These are phyloP conservation scores for Hypoxylon sp. DNA, from an alignment of 2,329 filamentous ascomycete species.

Conservation along the genomic window DNA sequence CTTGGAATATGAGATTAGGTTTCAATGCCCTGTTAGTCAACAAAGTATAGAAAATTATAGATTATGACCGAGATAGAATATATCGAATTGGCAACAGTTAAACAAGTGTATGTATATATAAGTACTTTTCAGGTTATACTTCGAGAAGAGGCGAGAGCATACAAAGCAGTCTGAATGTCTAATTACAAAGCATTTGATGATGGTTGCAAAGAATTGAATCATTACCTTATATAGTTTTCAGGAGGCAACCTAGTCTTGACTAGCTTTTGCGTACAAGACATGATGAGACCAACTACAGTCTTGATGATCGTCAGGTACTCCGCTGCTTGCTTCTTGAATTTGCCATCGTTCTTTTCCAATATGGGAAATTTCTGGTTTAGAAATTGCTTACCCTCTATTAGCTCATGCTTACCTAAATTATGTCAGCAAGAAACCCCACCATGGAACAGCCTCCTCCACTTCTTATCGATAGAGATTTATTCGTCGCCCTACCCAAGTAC, in stretches of 20 bases:
- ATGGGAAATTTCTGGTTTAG: conserved; percentile 7
- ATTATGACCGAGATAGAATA: neutral
- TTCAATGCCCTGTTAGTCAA: neutral
- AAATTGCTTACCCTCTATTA: conserved; percentile 51
- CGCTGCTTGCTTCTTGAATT: conserved; percentile 15
- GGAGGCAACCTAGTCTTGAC: conserved; percentile 8
- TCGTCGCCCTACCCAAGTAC: conserved; percentile 20
- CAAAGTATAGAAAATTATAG: neutral
- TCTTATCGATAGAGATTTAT: conserved; percentile 27
- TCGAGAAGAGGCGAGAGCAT: conserved; percentile 34
- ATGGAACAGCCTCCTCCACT: no score
- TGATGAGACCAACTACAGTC: neutral
- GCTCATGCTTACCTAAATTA: conserved; percentile 49
- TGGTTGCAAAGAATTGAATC: conserved; percentile 36
- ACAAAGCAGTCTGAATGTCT: conserved; percentile 11
- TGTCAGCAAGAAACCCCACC: conserved; percentile 7
- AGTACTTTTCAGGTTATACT: conserved; percentile 1
- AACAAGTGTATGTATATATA: neutral
- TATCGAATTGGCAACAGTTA: neutral
- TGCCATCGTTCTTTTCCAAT: conserved; percentile 2
- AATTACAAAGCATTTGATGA: conserved; percentile 39
- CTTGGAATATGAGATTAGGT: neutral
- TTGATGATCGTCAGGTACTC: conserved; percentile 6
- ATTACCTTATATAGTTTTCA: conserved; percentile 21
- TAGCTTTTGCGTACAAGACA: conserved; percentile 15